Evolutionary conservation across 1,139 yeast genomes (phyloP).

Genomic region (Debaryomyces udenii): DNA sequence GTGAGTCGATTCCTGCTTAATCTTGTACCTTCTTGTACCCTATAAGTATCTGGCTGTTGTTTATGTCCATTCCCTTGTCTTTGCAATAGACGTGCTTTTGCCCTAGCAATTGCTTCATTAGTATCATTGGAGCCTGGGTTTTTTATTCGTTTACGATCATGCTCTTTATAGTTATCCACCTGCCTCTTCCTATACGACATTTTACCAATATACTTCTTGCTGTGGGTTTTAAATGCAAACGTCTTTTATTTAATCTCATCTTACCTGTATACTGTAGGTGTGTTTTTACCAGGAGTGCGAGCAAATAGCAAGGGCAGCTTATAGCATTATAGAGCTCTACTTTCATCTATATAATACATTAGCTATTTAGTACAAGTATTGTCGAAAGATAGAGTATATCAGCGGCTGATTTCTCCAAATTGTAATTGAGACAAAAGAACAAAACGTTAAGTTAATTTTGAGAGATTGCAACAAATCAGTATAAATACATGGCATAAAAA

Average conservation of each 20-base stretch:
- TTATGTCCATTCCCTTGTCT: conserved; percentile 3
- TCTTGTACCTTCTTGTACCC: neutral
- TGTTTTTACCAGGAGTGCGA: conserved; percentile 8
- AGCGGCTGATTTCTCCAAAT: neutral
- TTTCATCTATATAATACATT: neutral
- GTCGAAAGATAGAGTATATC: neutral
- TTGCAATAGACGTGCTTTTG: conserved; percentile 13
- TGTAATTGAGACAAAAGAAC: neutral
- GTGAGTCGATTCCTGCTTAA: neutral
- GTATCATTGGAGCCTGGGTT: neutral
- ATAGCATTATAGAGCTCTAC: neutral
- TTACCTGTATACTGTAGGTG: conserved; percentile 8
- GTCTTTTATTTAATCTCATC: conserved; percentile 1
- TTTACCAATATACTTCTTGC: neutral
- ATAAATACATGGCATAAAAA: conserved; percentile 12
- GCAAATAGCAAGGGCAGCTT: conserved; percentile 8
- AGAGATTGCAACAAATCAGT: neutral
- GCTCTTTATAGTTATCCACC: neutral
- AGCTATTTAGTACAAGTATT: neutral
- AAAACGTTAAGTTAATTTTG: conserved; percentile 6
- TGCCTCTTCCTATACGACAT: conserved; percentile 7
- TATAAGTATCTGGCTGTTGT: neutral
- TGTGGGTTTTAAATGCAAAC: neutral
- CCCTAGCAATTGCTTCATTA: conserved; percentile 9
- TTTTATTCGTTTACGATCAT: conserved; percentile 2